These are phyloP conservation scores for Saururus chinensis DNA, from an alignment of 164 flowering plant species.

Conservation along the genomic window DNA sequence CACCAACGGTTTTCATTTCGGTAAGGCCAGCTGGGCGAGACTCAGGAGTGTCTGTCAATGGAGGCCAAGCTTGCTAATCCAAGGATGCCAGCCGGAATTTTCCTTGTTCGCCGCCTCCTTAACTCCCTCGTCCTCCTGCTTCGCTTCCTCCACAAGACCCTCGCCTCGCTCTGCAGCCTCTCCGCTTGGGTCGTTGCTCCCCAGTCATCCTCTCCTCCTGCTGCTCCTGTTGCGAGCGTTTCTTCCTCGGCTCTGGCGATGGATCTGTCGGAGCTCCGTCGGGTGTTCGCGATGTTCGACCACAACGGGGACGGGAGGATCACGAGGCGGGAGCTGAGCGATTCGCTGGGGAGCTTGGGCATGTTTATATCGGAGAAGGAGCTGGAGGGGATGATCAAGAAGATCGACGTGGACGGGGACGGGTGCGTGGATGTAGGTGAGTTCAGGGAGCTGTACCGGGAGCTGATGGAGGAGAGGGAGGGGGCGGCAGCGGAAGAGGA, in stretches of 20 bases:
- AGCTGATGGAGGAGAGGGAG: slow-evolving; percentile 35
- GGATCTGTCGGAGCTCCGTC: slow-evolving; percentile 22
- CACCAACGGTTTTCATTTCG: too few relatives aligned
- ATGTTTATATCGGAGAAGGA: slow-evolving; percentile 39
- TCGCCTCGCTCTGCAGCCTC: not conserved
- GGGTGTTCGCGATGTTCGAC: slow-evolving; percentile 51
- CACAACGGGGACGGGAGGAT: slow-evolving; percentile 47
- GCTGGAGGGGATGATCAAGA: slow-evolving; percentile 32
- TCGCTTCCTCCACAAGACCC: not conserved
- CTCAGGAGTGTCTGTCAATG: not conserved
- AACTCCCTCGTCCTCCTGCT: not conserved
- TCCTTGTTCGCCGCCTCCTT: not conserved
- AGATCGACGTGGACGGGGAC: slow-evolving; percentile 43
- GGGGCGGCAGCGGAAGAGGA: slow-evolving; percentile 21
- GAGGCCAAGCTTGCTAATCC: not conserved
- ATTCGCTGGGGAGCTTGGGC: slow-evolving; percentile 40
- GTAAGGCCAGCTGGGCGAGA: too few relatives aligned
- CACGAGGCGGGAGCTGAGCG: slow-evolving; percentile 35
- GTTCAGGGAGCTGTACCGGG: slow-evolving; percentile 31
- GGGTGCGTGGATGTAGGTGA: slow-evolving; percentile 48
- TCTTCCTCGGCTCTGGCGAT: not conserved
- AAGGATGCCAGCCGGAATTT: not conserved
- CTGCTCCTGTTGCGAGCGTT: not conserved
- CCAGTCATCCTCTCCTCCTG: not conserved
- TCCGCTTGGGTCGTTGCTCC: not conserved